Conservation (phyloP, 768 basidiomycete genomes). For the Leucocoprinus leucothites region DNA sequence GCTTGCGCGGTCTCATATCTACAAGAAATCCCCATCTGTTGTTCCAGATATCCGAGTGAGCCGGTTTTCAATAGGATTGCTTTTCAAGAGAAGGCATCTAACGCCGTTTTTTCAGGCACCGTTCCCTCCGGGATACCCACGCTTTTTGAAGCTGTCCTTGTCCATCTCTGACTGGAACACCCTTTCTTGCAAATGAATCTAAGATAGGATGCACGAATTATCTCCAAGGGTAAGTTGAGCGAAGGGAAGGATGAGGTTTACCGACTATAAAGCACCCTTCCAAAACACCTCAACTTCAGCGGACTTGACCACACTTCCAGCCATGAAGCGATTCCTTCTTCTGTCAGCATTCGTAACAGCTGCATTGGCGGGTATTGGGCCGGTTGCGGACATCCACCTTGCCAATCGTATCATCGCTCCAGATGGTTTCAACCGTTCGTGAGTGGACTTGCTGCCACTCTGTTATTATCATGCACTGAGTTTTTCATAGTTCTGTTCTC, state of each 20-base stretch:
- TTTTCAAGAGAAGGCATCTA: too few relatives aligned
- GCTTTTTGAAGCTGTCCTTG: too few relatives aligned
- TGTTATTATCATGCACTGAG: neutral
- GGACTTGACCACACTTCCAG: neutral
- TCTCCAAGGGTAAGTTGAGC: neutral
- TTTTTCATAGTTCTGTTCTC: conserved; percentile 25
- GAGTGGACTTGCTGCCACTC: conserved; percentile 14
- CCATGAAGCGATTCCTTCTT: conserved; percentile 4
- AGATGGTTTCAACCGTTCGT: conserved; percentile 47
- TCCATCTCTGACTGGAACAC: too few relatives aligned
- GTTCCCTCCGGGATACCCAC: too few relatives aligned
- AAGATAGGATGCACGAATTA: too few relatives aligned
- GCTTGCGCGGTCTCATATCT: too few relatives aligned
- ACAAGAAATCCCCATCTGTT: too few relatives aligned
- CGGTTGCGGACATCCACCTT: conserved; percentile 32
- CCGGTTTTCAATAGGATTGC: too few relatives aligned
- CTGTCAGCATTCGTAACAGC: conserved; percentile 1
- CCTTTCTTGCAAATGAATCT: too few relatives aligned
- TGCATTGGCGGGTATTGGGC: conserved; percentile 24
- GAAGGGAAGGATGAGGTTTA: neutral
- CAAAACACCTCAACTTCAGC: neutral
- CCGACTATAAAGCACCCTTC: neutral
- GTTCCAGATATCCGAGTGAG: too few relatives aligned
- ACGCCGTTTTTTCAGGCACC: too few relatives aligned
- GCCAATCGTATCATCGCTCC: conserved; percentile 43